Evolutionary conservation across 306 rosid species (phyloP), one percentile per base, ranked within the genome.

Genomic region (Geum urbanum): DNA sequence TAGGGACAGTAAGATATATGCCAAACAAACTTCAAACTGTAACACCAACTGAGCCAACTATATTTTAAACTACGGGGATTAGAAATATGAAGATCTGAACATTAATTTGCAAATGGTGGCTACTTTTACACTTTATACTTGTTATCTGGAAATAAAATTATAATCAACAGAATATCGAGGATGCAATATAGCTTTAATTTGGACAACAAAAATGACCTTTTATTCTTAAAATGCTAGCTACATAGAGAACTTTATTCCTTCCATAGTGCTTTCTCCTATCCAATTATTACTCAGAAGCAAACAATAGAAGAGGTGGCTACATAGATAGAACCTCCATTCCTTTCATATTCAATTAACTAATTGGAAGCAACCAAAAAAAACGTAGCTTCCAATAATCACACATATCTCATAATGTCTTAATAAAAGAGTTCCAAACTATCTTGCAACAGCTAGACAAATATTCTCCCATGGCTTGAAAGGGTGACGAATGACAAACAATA

Each of bases 401-500:
- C n/a, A 19, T 0, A 48, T 15, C 61, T 55, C 61, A 55, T 22
- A 19, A 22, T 66, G n/a, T 66, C 41, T 7, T 0, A 58, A 58
- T n/a, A 60, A n/a, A 61, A 61, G 5, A 39, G 43, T 40, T n/a
- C 48, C 24, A 18, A 62, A 8, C 19, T 20, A 27, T 32, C 60
- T n/a, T 18, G 11, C 4, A 6, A n/a, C n/a, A 32, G 9, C 24
- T 47, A 66, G 46, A 20, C 41, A 51, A n/a, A 41, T 39, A 20
- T 9, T 40, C 46, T 16, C 53, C 19, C n/a, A n/a, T n/a, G n/a
- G n/a, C n/a, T n/a, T 15, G 3, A n/a, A n/a, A n/a, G n/a, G n/a
- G n/a, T n/a, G n/a, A n/a, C n/a, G n/a, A n/a, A n/a, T n/a, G n/a
- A 72, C 41, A 66, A 62, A 72, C 67, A 64, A 67, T 62, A 71